Evolutionary conservation across 768 basidiomycete genomes (phyloP).

Genomic region (Phaeotremella fagi): DNA sequence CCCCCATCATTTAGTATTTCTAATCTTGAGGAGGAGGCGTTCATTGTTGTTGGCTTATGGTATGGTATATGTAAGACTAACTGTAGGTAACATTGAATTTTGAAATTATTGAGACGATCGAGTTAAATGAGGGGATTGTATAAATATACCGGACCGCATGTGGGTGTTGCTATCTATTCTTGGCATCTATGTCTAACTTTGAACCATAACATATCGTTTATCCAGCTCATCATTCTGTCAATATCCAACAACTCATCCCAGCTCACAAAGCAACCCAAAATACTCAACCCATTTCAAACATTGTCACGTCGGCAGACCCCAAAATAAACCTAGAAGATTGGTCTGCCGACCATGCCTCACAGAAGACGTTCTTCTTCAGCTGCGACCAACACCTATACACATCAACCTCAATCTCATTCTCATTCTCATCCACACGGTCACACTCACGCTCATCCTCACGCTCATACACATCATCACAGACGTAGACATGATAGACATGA

Average conservation of each 20-base stretch:
- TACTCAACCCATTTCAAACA: neutral
- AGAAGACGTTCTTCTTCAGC: constrained; percentile 1
- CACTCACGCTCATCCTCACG: neutral
- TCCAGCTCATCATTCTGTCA: too few relatives aligned
- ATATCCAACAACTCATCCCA: too few relatives aligned
- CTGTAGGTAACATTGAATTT: too few relatives aligned
- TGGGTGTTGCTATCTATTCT: too few relatives aligned
- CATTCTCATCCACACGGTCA: neutral
- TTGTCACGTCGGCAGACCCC: neutral
- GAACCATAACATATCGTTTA: too few relatives aligned
- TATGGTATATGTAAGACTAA: neutral
- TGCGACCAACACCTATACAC: neutral
- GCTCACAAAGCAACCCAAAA: neutral
- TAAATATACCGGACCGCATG: too few relatives aligned
- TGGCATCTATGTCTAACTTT: too few relatives aligned
- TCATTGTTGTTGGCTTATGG: neutral
- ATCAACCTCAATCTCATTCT: neutral
- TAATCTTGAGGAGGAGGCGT: constrained; percentile 2
- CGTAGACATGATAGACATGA: constrained; percentile 8
- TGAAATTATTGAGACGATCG: too few relatives aligned
- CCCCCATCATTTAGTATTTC: constrained; percentile 11
- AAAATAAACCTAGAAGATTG: too few relatives aligned
- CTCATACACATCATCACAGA: constrained; percentile 2
- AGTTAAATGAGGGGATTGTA: too few relatives aligned
- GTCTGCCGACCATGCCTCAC: constrained; percentile 16